Percentiles rank a stretch among this genome's conserved stretches.
phyloP scores from a whole-genome alignment of 441 rosid species.

The Pelargonium citronellum region DNA sequence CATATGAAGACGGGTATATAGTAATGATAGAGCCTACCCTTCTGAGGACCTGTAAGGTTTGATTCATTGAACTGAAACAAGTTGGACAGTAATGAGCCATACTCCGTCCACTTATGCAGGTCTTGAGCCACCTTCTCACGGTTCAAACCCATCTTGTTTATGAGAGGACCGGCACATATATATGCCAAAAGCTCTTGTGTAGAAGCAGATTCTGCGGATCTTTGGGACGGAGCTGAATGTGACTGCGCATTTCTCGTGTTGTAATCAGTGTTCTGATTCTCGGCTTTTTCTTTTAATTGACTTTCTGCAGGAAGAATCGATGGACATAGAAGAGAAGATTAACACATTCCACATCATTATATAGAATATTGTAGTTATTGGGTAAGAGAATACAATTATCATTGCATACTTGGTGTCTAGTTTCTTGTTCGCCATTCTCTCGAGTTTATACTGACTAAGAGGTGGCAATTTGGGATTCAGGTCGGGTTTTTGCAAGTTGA shows the following conservation, averaged over 20 bases:
- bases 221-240: slow-evolving; percentile 38
- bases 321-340: no score
- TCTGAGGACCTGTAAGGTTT: slow-evolving; percentile 57
- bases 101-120: slow-evolving; percentile 73
- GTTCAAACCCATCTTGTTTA: slow-evolving; percentile 52
- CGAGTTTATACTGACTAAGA: no score
- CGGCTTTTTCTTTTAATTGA: slow-evolving; percentile 40
- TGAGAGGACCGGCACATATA: slow-evolving; percentile 80
- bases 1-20: slow-evolving; percentile 82
- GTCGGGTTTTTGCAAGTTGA: no score
- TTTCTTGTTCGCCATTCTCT: no score
- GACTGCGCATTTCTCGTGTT: slow-evolving; percentile 22
- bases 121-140: slow-evolving; percentile 55
- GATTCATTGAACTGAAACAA: slow-evolving; percentile 68
- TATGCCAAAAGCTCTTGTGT: slow-evolving; percentile 67
- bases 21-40: slow-evolving; percentile 79
- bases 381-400: no score
- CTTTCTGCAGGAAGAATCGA: slow-evolving; percentile 35
- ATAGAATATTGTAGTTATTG: no score
- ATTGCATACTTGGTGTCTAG: no score
- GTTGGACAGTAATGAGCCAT: slow-evolving; percentile 54
- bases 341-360: no score
- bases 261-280: slow-evolving; percentile 22
- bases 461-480: no score
- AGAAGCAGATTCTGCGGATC: slow-evolving; percentile 58